Evolutionary conservation across 768 basidiomycete species (phyloP), one percentile per base, ranked within the genome.

Genomic region (Macrolepiota fuliginosa): DNA sequence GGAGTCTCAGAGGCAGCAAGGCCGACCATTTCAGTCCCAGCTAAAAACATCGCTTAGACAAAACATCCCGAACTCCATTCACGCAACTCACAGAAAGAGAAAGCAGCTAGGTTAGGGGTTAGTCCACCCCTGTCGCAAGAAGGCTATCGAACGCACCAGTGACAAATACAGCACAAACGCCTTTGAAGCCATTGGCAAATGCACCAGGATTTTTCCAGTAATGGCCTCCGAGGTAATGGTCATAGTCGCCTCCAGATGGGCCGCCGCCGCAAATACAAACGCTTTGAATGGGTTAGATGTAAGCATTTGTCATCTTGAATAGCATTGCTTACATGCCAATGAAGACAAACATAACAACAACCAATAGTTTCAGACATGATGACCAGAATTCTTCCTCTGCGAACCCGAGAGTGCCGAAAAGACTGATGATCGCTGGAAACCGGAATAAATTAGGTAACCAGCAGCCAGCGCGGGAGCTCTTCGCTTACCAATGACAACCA

Each of bases 321-420:
- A 46, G 47, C 13, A 32, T 0, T 13, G 71, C 76, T 63, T 66
- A 79, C 78, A 80, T 64, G 49, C 77, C 78, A 24, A 81, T 77
- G 69, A 81, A 73, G 56, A 79, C 70, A 69, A 81, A 80, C 72
- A 81, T 77, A 1, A 79, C 68, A 40, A 79, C 77, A 3, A 79
- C 78, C 52, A 79, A 60, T 24, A 81, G 72, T 69, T 80, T 81
- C n/a, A 81, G 69, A 63, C 75, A 77, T 32, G 80, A 80, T n/a
- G 79, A 77, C 80, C 80, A 81, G 62, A 80, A 81, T 56, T 80
- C 79, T 70, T 80, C 80, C 66, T 81, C 80, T 0, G 80, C 79
- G 55, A 74, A 81, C 11, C 79, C 79, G 11, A 81, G 74, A 12
- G 80, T 80, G 60, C 79, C 80, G 55, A 81, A 79, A 19, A 80